Evolutionary conservation across 1,139 yeast genomes (phyloP), one percentile per base, ranked within the genome.

Genomic region (Yamadazyma kanchanaburiensis): DNA sequence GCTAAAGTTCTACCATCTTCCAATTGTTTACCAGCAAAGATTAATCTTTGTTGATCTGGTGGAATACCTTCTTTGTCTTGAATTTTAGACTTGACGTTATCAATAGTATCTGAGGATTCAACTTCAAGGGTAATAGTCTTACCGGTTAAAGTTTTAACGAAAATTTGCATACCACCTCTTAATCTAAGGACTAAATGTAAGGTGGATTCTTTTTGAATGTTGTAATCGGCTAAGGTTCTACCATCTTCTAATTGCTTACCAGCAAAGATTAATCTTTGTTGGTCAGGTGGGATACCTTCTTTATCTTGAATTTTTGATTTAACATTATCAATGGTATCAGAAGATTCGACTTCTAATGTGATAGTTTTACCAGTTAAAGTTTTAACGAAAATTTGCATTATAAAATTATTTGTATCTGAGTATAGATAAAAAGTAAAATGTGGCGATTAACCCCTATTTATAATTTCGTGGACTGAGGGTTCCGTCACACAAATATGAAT

Each of bases 91-190:
- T 71, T 71, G 46, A 71, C 77, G 49, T 79, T 79, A 56, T 79
- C 86, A 40, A 79, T 79, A 33, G 85, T 78, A 64, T 79, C 85
- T 4, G 85, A 77, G 14, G 85, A 79, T 51, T 79, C 86, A 27
- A 78, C 84, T 55, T 77, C 85, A 34, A 79, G 57, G 12, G 85
- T 79, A 44, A 80, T 80, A 24, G 87, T 79, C 64, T 85, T 87
- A 70, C 95, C 95, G 51, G 95, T 86, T 58, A 87, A 74, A 71
- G 95, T 86, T 74, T 87, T 87, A 72, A 87, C 95, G 74, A 87
- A 87, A 72, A 86, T 85, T 75, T 86, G 95, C 95, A 86, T 86
- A 77, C 94, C 94, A 81, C 95, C 96, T 78, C 95, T 84, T 70
- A 88, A 83, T 79, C 96, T 86, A 49, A 88, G 74, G 58, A 87